Evolutionary conservation across 139 green algal genomes (phyloP).

Genomic region (Coelastrella sp.): DNA sequence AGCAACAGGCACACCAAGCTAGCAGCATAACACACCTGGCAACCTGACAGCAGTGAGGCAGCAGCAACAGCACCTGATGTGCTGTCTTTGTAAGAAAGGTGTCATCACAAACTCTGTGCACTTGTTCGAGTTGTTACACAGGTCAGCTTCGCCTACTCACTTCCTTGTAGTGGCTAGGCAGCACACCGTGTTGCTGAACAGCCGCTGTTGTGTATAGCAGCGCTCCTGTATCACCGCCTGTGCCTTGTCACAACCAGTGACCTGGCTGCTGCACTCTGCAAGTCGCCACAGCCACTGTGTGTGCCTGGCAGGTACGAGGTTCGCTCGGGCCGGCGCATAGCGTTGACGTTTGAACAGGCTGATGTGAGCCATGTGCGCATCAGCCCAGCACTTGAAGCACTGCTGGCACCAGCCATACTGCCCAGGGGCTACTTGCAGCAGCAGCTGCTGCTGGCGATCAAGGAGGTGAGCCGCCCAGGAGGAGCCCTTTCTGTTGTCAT

Average conservation of each 20-base stretch:
- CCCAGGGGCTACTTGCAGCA: constrained; percentile 57
- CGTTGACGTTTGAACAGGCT: constrained; percentile 61
- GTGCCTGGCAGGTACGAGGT: constrained; percentile 60
- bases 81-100: too few species aligned
- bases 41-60: too few species aligned
- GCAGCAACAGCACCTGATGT: too few species aligned
- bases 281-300: not conserved
- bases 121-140: too few species aligned
- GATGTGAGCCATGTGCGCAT: constrained; percentile 42
- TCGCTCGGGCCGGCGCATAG: constrained; percentile 57
- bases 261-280: not conserved
- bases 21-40: too few species aligned
- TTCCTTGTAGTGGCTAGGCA: too few species aligned
- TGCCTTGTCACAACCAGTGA: not conserved
- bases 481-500: too few species aligned
- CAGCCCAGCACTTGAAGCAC: constrained; percentile 51
- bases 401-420: constrained; percentile 66
- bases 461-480: constrained; percentile 41
- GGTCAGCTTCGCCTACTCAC: too few species aligned
- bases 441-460: constrained; percentile 60
- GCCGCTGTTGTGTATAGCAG: not conserved
- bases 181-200: too few species aligned
- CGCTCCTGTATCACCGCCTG: not conserved
- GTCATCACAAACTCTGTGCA: too few species aligned
- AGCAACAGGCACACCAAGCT: too few species aligned